Percentiles rank a stretch among this genome's conserved stretches.
Conservation (phyloP, 1,139 yeast species). For the Chernovozyma aurita region DNA sequence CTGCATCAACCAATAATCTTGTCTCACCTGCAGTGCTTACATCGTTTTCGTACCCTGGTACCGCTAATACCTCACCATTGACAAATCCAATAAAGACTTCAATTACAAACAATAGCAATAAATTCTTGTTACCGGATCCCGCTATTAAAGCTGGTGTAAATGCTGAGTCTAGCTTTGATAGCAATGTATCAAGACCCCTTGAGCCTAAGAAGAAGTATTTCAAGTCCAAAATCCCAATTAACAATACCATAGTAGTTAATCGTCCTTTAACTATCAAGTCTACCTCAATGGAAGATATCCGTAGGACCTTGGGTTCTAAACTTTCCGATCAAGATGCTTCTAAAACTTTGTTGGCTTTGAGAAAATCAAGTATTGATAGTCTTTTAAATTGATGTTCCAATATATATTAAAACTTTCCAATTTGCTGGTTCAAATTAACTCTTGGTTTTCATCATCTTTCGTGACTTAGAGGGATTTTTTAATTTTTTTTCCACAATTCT, state of each 20-base stretch:
- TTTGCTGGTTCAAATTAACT: not conserved
- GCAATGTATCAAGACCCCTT: constrained; percentile 1
- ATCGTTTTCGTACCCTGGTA: constrained; percentile 7
- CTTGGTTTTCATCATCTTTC: too few relatives aligned
- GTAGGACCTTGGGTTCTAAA: constrained; percentile 8
- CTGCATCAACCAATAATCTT: constrained; percentile 2
- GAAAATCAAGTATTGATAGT: constrained; percentile 42
- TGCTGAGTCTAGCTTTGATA: constrained; percentile 2
- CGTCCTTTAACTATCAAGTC: constrained; percentile 6
- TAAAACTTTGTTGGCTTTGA: constrained; percentile 37
- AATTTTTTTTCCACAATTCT: too few relatives aligned
- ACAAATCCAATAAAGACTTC: constrained; percentile 18
- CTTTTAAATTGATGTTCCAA: constrained; percentile 36
- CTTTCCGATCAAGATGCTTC: constrained; percentile 35
- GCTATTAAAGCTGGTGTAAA: constrained; percentile 20
- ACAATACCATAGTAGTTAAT: constrained; percentile 13
- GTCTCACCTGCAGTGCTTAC: constrained; percentile 3
- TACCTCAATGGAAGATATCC: constrained; percentile 4
- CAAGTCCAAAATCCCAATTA: constrained; percentile 22
- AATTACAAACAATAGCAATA: constrained; percentile 4
- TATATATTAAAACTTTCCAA: too few relatives aligned
- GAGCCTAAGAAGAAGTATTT: constrained; percentile 26
- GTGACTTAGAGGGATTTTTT: too few relatives aligned
- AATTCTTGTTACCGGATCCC: constrained; percentile 39
- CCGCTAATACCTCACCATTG: constrained; percentile 23